Evolutionary conservation across 345 rosid species (phyloP), one percentile per base, ranked within the genome.

Genomic region (Diplotaxis tenuifolia): DNA sequence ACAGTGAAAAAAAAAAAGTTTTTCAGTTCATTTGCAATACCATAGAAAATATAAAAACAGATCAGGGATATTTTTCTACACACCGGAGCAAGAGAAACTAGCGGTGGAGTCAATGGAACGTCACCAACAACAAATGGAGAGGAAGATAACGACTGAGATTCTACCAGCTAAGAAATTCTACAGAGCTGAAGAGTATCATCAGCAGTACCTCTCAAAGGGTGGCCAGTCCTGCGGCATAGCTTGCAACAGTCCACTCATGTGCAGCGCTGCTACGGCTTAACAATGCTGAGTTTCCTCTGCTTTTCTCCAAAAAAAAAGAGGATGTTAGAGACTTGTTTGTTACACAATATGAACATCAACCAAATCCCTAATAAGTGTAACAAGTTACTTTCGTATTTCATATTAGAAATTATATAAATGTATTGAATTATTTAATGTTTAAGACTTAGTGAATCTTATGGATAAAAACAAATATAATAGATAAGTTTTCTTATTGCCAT

Each of bases 111-210:
- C 97, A 31, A 0, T 82, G 81, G 96, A 89, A 75, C 81, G 56
- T 45, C 93, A 85, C 72, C 89, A 87, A 81, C 79, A 87, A 72
- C 66, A 82, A 63, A 59, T 86, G 77, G 82, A 89, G 59, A 77
- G 91, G 78, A 80, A 84, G 72, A 89, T 94, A 52, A 87, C 89
- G 66, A 86, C 96, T 1, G 98, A 94, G 82, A 84, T 91, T 59
- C 71, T 91, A 23, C 93, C 98, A 0, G 96, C 97, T 68, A 89
- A 83, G 86, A 88, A 87, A 79, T 94, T 94, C 83, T 94, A 89
- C 81, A 82, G 80, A 60, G 99, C 97, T 6, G 99, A 94, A 78
- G 96, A 92, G 23, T 79, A 89, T 76, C 97, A 94, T 71, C 99
- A 94, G 80, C 95, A 89, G 81, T 94, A 94, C 73, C 93, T 94